Evolutionary conservation across 257 asterid genomes (phyloP).

Genomic region (Solanum medicagineum): DNA sequence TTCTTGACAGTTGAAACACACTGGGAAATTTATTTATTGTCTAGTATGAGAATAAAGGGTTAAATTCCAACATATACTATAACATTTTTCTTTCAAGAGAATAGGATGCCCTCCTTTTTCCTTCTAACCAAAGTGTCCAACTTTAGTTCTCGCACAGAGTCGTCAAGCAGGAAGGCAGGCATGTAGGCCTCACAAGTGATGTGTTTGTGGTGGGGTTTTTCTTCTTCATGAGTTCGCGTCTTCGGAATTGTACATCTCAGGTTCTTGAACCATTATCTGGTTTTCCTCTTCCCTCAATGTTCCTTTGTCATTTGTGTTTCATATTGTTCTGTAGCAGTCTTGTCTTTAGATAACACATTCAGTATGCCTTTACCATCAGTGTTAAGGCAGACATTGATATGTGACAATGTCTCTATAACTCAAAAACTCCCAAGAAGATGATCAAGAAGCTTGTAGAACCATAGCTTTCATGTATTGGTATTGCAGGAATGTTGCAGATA

Average conservation of each 20-base stretch:
- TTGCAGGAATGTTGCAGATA: neutral
- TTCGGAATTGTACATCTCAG: constrained; percentile 31
- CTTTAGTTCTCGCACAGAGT: neutral
- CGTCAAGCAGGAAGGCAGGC: neutral
- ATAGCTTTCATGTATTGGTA: neutral
- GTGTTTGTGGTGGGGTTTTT: constrained; percentile 25
- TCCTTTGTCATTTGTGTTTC: constrained; percentile 30
- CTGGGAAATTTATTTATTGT: neutral
- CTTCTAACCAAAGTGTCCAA: neutral
- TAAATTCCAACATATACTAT: neutral
- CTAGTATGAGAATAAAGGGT: neutral
- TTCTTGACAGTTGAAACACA: neutral
- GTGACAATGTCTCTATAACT: constrained; percentile 15
- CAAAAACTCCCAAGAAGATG: constrained; percentile 19
- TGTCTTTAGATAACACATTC: constrained; percentile 2
- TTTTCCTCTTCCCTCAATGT: constrained; percentile 32
- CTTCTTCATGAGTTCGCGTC: constrained; percentile 33
- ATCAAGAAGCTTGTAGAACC: neutral
- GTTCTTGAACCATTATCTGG: constrained; percentile 32
- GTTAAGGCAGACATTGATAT: constrained; percentile 32
- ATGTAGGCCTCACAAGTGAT: constrained; percentile 6
- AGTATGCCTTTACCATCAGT: constrained; percentile 27
- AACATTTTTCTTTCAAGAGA: neutral
- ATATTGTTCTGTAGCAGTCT: constrained; percentile 29
- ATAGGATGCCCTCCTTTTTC: neutral